Conservation (phyloP, 2,329 filamentous ascomycete genomes). For the Dendrostoma leiphaemia region DNA sequence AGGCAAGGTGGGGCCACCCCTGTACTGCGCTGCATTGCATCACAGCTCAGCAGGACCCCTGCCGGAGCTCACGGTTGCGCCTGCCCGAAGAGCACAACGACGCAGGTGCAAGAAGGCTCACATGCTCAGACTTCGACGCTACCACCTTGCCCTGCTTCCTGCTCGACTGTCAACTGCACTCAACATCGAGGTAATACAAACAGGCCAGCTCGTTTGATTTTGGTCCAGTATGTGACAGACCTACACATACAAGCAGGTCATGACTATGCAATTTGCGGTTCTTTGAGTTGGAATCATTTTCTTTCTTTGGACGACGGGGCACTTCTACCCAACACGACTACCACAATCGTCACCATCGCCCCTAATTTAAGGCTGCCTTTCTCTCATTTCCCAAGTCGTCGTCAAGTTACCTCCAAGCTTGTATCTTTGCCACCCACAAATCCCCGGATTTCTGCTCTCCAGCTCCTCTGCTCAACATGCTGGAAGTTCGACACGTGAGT, state of each 20-base stretch:
- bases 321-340: background rate
- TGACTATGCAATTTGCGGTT: background rate
- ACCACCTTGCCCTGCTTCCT: too few relatives aligned
- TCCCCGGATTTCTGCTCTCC: too few relatives aligned
- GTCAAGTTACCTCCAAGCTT: background rate
- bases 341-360: background rate
- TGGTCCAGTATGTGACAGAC: background rate
- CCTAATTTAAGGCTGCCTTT: background rate
- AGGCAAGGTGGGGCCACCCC: background rate
- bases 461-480: slow-evolving; percentile 13
- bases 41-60: background rate
- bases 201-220: background rate
- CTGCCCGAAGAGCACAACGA: background rate
- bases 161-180: background rate
- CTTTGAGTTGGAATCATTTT: background rate
- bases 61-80: background rate
- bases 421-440: too few relatives aligned
- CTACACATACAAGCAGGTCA: background rate
- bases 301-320: background rate
- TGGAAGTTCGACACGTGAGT: slow-evolving; percentile 25
- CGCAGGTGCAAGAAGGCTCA: background rate
- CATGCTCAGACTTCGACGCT: slow-evolving; percentile 5
- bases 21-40: background rate
- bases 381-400: background rate
- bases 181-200: background rate